Conservation (phyloP, 192 early-diverging fungal genomes). For the Podila horticola region DNA sequence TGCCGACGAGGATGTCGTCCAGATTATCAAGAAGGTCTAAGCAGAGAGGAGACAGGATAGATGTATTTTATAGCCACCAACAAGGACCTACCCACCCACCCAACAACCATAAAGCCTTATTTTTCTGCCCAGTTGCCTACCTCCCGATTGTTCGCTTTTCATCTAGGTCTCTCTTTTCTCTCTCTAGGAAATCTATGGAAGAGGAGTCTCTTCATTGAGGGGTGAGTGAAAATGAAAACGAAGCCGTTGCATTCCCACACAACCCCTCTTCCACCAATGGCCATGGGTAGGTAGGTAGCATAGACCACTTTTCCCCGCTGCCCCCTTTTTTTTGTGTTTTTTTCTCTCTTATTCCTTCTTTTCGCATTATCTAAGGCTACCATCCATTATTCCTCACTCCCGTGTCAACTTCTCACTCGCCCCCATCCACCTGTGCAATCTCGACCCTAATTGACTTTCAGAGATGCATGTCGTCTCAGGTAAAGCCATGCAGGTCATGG, state of each 20-base stretch:
- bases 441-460: background rate
- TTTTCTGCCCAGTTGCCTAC: too few species aligned
- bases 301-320: background rate
- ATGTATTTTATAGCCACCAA: background rate
- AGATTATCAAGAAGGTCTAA: constrained; percentile 76
- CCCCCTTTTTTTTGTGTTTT: background rate
- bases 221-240: too few species aligned
- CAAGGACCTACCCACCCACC: too few species aligned
- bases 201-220: too few species aligned
- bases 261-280: too few species aligned
- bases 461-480: background rate
- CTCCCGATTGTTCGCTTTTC: too few species aligned
- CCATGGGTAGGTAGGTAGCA: too few species aligned
- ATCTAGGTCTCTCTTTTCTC: too few species aligned
- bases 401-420: background rate
- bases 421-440: background rate
- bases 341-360: background rate
- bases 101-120: too few species aligned
- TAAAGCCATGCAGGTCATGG: background rate
- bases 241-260: too few species aligned
- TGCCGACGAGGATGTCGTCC: constrained; percentile 97
- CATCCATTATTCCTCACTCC: background rate
- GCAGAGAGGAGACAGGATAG: background rate
- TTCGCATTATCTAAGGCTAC: background rate
- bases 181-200: too few species aligned